Conservation (phyloP, 306 rosid species). For the Luffa acutangula region DNA sequence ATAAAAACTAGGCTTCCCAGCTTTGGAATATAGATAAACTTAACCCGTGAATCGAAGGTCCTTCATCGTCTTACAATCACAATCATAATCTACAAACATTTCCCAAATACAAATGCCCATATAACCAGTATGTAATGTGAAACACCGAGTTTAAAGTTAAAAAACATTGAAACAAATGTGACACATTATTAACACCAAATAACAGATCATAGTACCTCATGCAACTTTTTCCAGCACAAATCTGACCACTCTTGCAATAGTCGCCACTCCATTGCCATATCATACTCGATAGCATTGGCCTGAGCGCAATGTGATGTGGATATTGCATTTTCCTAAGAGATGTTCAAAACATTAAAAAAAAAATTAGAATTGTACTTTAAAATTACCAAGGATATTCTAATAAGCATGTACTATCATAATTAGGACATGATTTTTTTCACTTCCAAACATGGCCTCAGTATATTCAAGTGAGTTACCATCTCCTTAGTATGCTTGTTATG, state of each 20-base stretch:
- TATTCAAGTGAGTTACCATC: conserved; percentile 19
- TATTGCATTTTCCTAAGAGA: conserved; percentile 30
- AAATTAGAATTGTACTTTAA: conserved; percentile 19
- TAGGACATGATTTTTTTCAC: no score
- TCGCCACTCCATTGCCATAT: conserved; percentile 45
- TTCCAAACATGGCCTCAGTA: no score
- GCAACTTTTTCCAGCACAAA: conserved; percentile 25
- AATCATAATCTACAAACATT: background rate
- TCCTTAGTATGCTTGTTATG: conserved; percentile 19
- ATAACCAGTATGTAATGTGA: background rate
- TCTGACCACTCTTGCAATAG: conserved; percentile 30
- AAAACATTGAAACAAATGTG: background rate
- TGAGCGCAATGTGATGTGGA: conserved; percentile 47
- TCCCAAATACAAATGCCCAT: background rate
- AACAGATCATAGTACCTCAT: conserved; percentile 22
- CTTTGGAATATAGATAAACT: background rate
- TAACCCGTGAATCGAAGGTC: background rate
- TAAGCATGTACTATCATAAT: background rate
- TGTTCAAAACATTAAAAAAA: conserved; percentile 7
- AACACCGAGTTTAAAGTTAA: background rate
- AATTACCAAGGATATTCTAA: background rate
- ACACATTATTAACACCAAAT: background rate
- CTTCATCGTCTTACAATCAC: background rate
- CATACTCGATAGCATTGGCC: conserved; percentile 35
- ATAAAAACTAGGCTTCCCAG: background rate